A percentile compares a stretch with the other conserved stretches of the same genome.
phyloP scores from a whole-genome alignment of 2,329 filamentous ascomycete genomes.

The Talaromyces sp. region DNA sequence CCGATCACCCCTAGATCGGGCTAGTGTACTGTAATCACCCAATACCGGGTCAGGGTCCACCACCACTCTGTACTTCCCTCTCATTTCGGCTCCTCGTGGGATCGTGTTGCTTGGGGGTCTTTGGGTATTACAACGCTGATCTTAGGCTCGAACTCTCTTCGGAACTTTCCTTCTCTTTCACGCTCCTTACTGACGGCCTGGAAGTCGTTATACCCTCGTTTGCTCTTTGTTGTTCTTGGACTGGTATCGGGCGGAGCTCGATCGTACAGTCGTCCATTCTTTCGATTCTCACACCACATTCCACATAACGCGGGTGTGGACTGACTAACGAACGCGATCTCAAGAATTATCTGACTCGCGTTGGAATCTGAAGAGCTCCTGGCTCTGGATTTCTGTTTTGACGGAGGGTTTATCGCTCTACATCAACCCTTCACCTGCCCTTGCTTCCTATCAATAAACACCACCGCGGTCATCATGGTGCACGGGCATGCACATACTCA shows the following conservation, averaged over 20 bases:
- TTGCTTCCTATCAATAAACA: background rate
- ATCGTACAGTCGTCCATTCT: constrained; percentile 28
- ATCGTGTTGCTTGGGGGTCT: too few relatives aligned
- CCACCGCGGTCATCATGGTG: constrained; percentile 25
- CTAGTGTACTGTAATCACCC: background rate
- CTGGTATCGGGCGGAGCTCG: constrained; percentile 25
- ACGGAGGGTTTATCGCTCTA: constrained; percentile 10
- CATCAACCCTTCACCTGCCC: background rate
- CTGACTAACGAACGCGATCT: constrained; percentile 16
- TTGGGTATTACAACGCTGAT: background rate
- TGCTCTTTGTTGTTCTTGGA: constrained; percentile 9
- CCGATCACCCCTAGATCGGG: background rate
- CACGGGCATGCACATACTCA: constrained; percentile 34
- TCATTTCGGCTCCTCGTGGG: background rate
- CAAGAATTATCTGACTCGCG: constrained; percentile 15
- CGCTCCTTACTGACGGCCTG: constrained; percentile 23
- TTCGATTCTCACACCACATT: constrained; percentile 26
- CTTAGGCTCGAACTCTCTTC: background rate
- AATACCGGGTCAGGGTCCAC: constrained; percentile 16
- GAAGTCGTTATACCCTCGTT: constrained; percentile 30
- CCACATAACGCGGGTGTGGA: constrained; percentile 17
- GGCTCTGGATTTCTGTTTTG: constrained; percentile 7
- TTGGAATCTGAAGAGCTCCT: constrained; percentile 18
- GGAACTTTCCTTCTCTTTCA: background rate
- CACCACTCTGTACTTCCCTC: background rate